phyloP scores from a whole-genome alignment of 257 asterid genomes.

The Ilex aquifolium region DNA sequence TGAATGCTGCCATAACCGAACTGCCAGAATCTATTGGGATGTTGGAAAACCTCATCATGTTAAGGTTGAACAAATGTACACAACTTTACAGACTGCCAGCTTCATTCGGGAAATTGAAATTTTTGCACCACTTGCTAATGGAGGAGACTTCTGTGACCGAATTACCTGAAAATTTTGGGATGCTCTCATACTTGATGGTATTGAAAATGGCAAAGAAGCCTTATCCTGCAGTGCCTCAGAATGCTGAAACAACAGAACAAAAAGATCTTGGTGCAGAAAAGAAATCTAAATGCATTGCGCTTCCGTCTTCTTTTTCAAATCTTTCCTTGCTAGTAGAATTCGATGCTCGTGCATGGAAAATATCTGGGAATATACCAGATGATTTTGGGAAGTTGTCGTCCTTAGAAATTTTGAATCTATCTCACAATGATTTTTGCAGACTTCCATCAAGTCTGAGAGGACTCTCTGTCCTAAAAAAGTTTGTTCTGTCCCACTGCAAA shows the following conservation, averaged over 20 bases:
- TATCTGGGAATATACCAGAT: slow-evolving; percentile 22
- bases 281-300: slow-evolving; percentile 4
- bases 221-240: background rate
- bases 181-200: slow-evolving; percentile 21
- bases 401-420: slow-evolving; percentile 16
- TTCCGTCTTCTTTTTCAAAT: slow-evolving; percentile 30
- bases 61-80: slow-evolving; percentile 22
- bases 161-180: slow-evolving; percentile 25
- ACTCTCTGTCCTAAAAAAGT: slow-evolving; percentile 14
- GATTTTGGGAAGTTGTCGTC: slow-evolving; percentile 21
- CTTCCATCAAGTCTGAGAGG: slow-evolving; percentile 24
- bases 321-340: slow-evolving; percentile 20
- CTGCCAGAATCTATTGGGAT: slow-evolving; percentile 23
- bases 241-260: background rate
- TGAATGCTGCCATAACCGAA: slow-evolving; percentile 21
- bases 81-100: slow-evolving; percentile 15
- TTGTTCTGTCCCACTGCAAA: slow-evolving; percentile 19
- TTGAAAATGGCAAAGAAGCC: slow-evolving; percentile 28
- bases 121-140: slow-evolving; percentile 18
- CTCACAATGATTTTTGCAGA: slow-evolving; percentile 21
- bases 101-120: slow-evolving; percentile 19
- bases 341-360: slow-evolving; percentile 28
- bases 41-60: slow-evolving; percentile 20
- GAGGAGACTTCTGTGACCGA: slow-evolving; percentile 20
- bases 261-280: no score